Percentiles rank a stretch among this genome's conserved stretches.
Evolutionary conservation across 1,284 basidiomycete genomes (phyloP).

Genomic region (Pyrrhoderma lamaoense): DNA sequence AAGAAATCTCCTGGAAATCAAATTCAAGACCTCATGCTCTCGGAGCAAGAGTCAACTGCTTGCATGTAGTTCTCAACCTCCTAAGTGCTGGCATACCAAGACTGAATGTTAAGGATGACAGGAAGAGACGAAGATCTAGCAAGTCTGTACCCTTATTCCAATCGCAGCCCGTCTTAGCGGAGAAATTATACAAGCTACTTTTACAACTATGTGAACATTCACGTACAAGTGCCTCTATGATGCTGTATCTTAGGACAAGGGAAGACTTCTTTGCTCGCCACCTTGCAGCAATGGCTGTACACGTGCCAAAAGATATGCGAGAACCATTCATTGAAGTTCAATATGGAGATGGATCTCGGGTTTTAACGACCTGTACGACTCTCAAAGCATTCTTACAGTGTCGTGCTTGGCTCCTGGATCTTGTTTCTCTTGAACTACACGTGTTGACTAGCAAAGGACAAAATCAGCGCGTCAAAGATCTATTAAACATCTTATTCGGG

Average conservation of each 20-base stretch:
- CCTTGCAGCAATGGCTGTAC: conserved; percentile 65
- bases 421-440: conserved; percentile 86
- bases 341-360: conserved; percentile 65
- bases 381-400: conserved; percentile 77
- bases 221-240: conserved; percentile 74
- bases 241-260: conserved; percentile 83
- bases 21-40: conserved; percentile 74
- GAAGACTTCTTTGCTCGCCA: conserved; percentile 89
- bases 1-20: conserved; percentile 42
- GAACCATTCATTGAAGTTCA: conserved; percentile 54
- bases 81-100: conserved; percentile 63
- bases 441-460: conserved; percentile 75
- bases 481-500: conserved; percentile 72
- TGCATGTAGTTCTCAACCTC: conserved; percentile 78
- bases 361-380: conserved; percentile 69
- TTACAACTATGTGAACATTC: conserved; percentile 84
- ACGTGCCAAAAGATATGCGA: conserved; percentile 36
- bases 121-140: conserved; percentile 26
- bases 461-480: conserved; percentile 58
- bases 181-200: conserved; percentile 79
- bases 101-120: conserved; percentile 39
- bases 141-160: conserved; percentile 52
- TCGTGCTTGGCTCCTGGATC: conserved; percentile 80
- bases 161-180: conserved; percentile 73
- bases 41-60: conserved; percentile 60